Percentiles rank a stretch among this genome's conserved stretches.
These are phyloP conservation scores for Phytopythium kandeliae DNA, from an alignment of 352 stramenopile genomes.

Conservation along the genomic window DNA sequence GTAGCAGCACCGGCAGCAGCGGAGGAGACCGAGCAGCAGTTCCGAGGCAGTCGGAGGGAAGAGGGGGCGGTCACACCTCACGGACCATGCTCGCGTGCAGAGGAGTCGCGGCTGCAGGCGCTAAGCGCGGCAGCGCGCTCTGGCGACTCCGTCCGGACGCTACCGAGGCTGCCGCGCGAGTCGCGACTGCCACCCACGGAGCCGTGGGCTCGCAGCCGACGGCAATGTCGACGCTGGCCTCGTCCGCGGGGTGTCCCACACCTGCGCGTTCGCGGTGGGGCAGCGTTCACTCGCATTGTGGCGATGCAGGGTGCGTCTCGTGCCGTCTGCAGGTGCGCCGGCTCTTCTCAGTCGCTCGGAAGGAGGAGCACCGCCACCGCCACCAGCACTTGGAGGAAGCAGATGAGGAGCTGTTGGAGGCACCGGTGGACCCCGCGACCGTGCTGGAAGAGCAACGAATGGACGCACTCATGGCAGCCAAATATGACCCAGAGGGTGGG, in stretches of 20 bases:
- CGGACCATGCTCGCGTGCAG: conserved; percentile 15
- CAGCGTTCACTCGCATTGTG: not conserved
- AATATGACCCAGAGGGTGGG: conserved; percentile 31
- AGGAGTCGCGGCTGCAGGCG: conserved; percentile 9
- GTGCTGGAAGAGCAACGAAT: conserved; percentile 15
- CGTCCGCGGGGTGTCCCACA: not conserved
- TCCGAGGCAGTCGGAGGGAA: not conserved
- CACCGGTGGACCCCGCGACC: conserved; percentile 15
- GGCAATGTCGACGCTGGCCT: not conserved
- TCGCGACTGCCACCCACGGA: no score
- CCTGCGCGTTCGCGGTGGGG: not conserved
- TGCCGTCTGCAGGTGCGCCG: conserved; percentile 9
- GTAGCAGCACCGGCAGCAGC: no score
- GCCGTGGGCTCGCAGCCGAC: not conserved
- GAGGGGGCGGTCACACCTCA: not conserved
- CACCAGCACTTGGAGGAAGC: not conserved
- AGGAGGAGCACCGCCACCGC: conserved; percentile 10
- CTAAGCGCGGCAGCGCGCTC: conserved; percentile 7
- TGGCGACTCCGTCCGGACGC: conserved; percentile 3
- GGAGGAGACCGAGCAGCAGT: no score
- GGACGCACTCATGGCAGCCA: conserved; percentile 20
- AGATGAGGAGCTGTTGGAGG: conserved; percentile 12
- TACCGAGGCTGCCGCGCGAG: not conserved
- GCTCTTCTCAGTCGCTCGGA: conserved; percentile 11
- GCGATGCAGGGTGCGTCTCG: not conserved